These are phyloP conservation scores for Trichoderma guizhouense DNA, from an alignment of 2,329 filamentous ascomycete genomes.

Conservation along the genomic window DNA sequence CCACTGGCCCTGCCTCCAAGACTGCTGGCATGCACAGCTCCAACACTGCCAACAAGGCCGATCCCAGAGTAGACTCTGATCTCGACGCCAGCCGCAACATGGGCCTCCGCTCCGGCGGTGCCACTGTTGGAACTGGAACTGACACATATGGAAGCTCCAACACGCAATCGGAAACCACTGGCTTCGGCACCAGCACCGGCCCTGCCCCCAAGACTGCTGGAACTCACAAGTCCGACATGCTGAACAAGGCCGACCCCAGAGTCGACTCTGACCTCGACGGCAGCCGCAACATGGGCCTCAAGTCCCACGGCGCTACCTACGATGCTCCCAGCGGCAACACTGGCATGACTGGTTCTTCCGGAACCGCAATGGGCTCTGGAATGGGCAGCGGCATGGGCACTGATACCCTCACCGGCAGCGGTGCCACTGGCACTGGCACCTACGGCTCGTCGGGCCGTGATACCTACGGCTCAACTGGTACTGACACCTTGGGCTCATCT, in stretches of 20 bases:
- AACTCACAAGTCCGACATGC: constrained; percentile 43
- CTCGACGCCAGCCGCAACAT: constrained; percentile 37
- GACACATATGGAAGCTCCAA: not conserved
- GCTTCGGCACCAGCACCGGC: not conserved
- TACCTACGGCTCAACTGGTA: constrained; percentile 12
- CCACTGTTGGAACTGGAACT: constrained; percentile 5
- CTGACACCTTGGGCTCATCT: constrained; percentile 19
- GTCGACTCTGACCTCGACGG: constrained; percentile 52
- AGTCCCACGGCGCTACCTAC: constrained; percentile 14
- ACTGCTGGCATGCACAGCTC: constrained; percentile 44
- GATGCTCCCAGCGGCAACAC: not conserved
- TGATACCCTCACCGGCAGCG: constrained; percentile 19
- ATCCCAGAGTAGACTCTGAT: constrained; percentile 54
- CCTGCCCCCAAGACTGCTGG: constrained; percentile 18
- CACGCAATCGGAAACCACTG: not conserved
- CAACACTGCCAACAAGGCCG: constrained; percentile 46
- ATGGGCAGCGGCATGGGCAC: constrained; percentile 31
- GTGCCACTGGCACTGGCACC: constrained; percentile 26
- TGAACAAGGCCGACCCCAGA: constrained; percentile 53
- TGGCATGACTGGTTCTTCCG: constrained; percentile 24
- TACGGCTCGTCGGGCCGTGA: constrained; percentile 16
- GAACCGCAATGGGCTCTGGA: constrained; percentile 34
- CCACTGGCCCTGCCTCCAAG: constrained; percentile 23
- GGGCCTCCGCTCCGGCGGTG: constrained; percentile 22
- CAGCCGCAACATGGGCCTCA: constrained; percentile 28